Evolutionary conservation across 2,329 filamentous ascomycete species (phyloP), one percentile per base, ranked within the genome.

Genomic region (Sclerotinia minor): DNA sequence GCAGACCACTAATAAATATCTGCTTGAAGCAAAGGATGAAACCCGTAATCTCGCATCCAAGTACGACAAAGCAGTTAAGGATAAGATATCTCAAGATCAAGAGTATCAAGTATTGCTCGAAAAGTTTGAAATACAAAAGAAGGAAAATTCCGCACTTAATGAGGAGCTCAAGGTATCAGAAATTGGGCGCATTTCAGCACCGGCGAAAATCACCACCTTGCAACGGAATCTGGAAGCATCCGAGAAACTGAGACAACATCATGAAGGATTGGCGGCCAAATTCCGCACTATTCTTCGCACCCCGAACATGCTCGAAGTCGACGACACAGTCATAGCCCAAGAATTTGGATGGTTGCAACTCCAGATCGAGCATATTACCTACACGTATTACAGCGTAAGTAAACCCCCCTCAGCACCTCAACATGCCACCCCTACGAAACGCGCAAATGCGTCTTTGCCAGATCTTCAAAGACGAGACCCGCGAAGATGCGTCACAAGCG

Each of bases 281-380:
- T 15, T 53, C 9, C 50, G 50, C 26, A 9, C 0, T 26, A 26
- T 52, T 6, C 8, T 52, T 29, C 50, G 26, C 24, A 9, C 3
- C 2, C 4, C 24, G 2, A 29, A 29, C 8, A 4, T 1, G 35
- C 0, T 15, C 24, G 8, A 53, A 4, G 26, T 53, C 3, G 19
- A 53, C 50, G 50, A 53, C 15, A 1, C 19, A 5, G 24, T 4
- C 2, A 4, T 29, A 0, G 7, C 2, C 50, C 0, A 1, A 0
- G 8, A 29, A 29, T 53, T 53, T 4, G 2, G 8, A 3, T 26
- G 5, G 50, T 26, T 52, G 3, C 50, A 15, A 0, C 5, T 19
- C 15, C 15, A 53, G 21, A 11, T 53, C 4, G 6, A 53, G 17
- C 6, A 3, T 2, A 53, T 53, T 24, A 21, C 29, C 0, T 0